Percentiles rank a stretch among this genome's conserved stretches.
phyloP scores from a whole-genome alignment of 495 filamentous ascomycete species.

The Penicillium lagena region DNA sequence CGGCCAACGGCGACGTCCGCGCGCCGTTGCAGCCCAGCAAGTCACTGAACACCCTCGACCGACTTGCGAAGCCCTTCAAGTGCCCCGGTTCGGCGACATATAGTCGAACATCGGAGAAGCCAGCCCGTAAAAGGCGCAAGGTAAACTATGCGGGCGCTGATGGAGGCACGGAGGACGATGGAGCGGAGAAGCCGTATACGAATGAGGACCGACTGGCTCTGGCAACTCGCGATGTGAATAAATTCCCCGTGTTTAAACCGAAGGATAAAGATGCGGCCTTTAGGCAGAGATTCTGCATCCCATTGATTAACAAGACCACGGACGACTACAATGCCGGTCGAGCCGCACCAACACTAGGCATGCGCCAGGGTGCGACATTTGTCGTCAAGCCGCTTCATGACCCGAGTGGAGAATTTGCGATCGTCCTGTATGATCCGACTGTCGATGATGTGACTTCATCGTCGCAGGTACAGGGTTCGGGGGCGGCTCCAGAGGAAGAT shows the following conservation, averaged over 20 bases:
- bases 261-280: constrained; percentile 85
- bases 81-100: constrained; percentile 77
- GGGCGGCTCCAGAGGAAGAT: constrained; percentile 40
- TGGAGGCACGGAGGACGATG: constrained; percentile 56
- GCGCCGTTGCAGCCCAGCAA: constrained; percentile 26
- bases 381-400: constrained; percentile 90
- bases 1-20: constrained; percentile 25
- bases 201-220: constrained; percentile 84
- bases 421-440: constrained; percentile 93
- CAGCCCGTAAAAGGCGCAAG: constrained; percentile 78
- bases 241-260: constrained; percentile 80
- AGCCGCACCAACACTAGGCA: constrained; percentile 77
- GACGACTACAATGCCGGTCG: constrained; percentile 68
- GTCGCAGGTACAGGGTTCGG: constrained; percentile 44
- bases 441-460: constrained; percentile 73
- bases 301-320: constrained; percentile 72
- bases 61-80: constrained; percentile 82
- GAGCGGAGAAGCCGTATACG: constrained; percentile 73
- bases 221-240: constrained; percentile 81
- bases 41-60: constrained; percentile 53
- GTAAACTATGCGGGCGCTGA: constrained; percentile 85
- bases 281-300: constrained; percentile 75
- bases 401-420: constrained; percentile 91
- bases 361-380: constrained; percentile 78
- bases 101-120: constrained; percentile 69